Evolutionary conservation across 2,329 filamentous ascomycete species (phyloP), one percentile per base, ranked within the genome.

Genomic region (Ustilaginoidea virens): DNA sequence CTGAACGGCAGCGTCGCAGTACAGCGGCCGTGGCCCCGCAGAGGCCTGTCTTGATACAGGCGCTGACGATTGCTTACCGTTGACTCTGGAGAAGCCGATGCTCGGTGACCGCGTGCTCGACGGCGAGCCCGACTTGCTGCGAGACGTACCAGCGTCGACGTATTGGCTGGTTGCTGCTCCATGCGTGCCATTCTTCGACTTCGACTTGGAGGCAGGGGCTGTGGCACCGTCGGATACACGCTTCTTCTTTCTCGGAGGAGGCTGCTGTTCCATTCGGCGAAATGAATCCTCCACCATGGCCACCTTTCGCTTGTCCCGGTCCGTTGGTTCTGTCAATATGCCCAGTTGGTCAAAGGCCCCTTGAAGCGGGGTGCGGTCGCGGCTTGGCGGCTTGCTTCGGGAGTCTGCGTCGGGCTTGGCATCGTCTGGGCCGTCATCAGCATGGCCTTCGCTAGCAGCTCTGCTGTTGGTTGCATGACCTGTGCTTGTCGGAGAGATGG

Each of bases 221-320:
- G 37, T 41, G 4, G 53, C 57, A 5, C 68, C 68, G 37, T 75
- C 71, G 0, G 71, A 74, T 2, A 55, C 49, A 6, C 70, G 62
- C 45, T 76, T 76, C 54, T 75, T 74, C 48, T 76, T 77, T 17
- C 63, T 60, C 0, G 66, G 55, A 21, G 54, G 66, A 34, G 62
- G 55, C 33, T 69, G 64, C 43, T 66, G 66, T 40, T 70, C 71
- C 63, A 73, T 70, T 14, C 62, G 69, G 31, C 69, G 61, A 45
- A 78, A 69, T 2, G 67, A 60, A 34, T 74, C 69, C 38, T 78
- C 73, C 0, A 74, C 61, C 63, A 72, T 72, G 13, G 69, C 66
- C 8, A 77, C 63, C 39, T 78, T 78, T 20, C 73, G 58, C 49
- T 78, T 77, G 36, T 78, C 73, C 17, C 73, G 63, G 37, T 77